Evolutionary conservation across 2,329 filamentous ascomycete species (phyloP), one percentile per base, ranked within the genome.

Genomic region (Fusarium fujikuroi): DNA sequence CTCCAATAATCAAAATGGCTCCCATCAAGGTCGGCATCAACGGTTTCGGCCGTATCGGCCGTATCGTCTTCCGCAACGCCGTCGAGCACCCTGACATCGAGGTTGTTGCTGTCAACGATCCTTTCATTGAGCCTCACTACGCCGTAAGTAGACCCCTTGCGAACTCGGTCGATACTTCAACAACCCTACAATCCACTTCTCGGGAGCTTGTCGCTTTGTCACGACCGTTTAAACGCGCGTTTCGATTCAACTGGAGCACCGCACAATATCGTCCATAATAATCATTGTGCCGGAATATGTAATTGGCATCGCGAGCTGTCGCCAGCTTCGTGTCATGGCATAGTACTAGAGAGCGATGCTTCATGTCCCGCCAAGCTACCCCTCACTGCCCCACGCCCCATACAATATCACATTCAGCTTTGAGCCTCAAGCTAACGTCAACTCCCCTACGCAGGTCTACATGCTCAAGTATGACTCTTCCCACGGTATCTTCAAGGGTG

Each of bases 401-500:
- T 15, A 32, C 64, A 53, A 42, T 54, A 64, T 64, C 60, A 49
- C 12, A 30, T 46, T 32, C 66, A 69, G 30, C 5, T 56, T 23
- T 39, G 16, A 50, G 23, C 49, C 44, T 32, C 66, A 69, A 71
- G 58, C 69, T 71, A 34, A 62, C 43, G 32, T 56, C 21, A 16
- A 64, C 57, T 49, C 46, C 42, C 61, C 61, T 32, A 12, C 10
- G n/a, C 54, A 97, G 95, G 94, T 93, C 84, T 98, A 98, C 92
- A 98, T 98, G 96, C 93, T 99, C 88, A 97, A 97, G 90, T 98
- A 98, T 86, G 96, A 99, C 90, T 95, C 93, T 80, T 95, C 93
- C 85, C 96, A 99, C 91, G 96, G 96, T 80, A 84, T 90, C 84
- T 99, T 98, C 93, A 97, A 98, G 90, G 95, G 95, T 80, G 92